phyloP scores from a whole-genome alignment of 1,284 basidiomycete genomes.

The Rhodotorula mucilaginosa region DNA sequence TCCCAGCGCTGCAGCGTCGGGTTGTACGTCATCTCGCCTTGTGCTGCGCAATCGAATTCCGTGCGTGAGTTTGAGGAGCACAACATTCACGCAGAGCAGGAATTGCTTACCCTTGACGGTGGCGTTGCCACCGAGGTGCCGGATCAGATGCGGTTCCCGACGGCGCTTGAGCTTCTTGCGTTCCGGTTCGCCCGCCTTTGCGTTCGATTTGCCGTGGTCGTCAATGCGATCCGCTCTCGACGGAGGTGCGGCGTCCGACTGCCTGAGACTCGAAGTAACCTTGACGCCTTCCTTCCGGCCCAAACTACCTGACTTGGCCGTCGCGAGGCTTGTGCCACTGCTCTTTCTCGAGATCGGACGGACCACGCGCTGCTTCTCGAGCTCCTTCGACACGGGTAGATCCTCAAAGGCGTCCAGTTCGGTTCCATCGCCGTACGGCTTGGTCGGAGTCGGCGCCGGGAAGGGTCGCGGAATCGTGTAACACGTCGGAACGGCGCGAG shows the following conservation, averaged over 20 bases:
- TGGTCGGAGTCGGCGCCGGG: constrained; percentile 41
- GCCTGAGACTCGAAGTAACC: constrained; percentile 48
- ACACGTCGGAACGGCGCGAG: constrained; percentile 46
- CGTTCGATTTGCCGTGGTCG: constrained; percentile 4
- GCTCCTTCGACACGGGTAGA: constrained; percentile 66
- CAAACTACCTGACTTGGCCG: constrained; percentile 3
- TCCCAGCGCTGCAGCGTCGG: constrained; percentile 85
- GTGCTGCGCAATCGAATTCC: constrained; percentile 55
- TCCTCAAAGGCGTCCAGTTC: constrained; percentile 90
- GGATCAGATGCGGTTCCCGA: constrained; percentile 69
- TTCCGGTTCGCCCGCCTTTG: constrained; percentile 41
- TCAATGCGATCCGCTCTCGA: constrained; percentile 10
- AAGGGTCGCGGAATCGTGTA: constrained; percentile 49
- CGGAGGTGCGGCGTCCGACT: too few relatives aligned
- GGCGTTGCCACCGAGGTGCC: constrained; percentile 69
- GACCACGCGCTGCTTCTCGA: constrained; percentile 65
- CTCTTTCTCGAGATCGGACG: constrained; percentile 2
- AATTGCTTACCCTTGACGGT: constrained; percentile 66
- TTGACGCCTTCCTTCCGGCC: constrained; percentile 17
- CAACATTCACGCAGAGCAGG: neutral
- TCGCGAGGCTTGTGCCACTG: constrained; percentile 8
- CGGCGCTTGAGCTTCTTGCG: constrained; percentile 52
- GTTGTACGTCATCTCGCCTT: constrained; percentile 97
- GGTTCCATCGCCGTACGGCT: constrained; percentile 88
- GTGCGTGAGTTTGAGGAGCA: neutral